Percentiles rank a stretch among this genome's conserved stretches.
These are phyloP conservation scores for Penicillium pulvis DNA, from an alignment of 495 filamentous ascomycete species.

Conservation along the genomic window DNA sequence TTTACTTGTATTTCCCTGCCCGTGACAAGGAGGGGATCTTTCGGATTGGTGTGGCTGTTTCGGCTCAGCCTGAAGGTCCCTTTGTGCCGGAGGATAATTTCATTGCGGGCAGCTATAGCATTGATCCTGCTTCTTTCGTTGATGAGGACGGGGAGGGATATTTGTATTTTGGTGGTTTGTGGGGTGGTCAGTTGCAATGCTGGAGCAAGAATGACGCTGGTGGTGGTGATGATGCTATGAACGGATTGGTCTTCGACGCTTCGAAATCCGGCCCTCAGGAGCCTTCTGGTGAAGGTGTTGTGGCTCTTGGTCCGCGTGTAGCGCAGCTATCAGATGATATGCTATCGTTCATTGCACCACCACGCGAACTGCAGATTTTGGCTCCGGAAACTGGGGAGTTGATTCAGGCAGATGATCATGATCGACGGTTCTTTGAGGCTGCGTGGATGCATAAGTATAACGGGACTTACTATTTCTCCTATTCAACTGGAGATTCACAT, in stretches of 20 bases:
- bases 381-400: constrained; percentile 57
- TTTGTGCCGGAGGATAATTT: constrained; percentile 42
- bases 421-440: constrained; percentile 76
- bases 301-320: constrained; percentile 60
- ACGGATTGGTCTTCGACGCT: constrained; percentile 47
- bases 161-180: constrained; percentile 58
- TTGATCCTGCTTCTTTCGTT: constrained; percentile 53
- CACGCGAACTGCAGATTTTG: constrained; percentile 57
- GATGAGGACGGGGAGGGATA: constrained; percentile 52
- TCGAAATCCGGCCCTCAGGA: constrained; percentile 51
- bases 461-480: constrained; percentile 71
- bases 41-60: constrained; percentile 58
- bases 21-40: constrained; percentile 55
- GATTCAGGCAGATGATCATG: constrained; percentile 65
- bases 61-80: constrained; percentile 46
- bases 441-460: constrained; percentile 71
- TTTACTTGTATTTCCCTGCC: constrained; percentile 53
- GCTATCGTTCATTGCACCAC: constrained; percentile 52
- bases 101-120: constrained; percentile 46
- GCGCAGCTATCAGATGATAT: constrained; percentile 65
- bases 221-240: constrained; percentile 6
- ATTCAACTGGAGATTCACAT: constrained; percentile 76
- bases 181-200: constrained; percentile 71
- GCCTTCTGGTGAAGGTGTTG: constrained; percentile 47
- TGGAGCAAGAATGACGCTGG: constrained; percentile 31